Evolutionary conservation across 225 moss, liverwort and hornwort genomes (phyloP), one percentile per base, ranked within the genome.

Genomic region (Rhytidiadelphus loreus): DNA sequence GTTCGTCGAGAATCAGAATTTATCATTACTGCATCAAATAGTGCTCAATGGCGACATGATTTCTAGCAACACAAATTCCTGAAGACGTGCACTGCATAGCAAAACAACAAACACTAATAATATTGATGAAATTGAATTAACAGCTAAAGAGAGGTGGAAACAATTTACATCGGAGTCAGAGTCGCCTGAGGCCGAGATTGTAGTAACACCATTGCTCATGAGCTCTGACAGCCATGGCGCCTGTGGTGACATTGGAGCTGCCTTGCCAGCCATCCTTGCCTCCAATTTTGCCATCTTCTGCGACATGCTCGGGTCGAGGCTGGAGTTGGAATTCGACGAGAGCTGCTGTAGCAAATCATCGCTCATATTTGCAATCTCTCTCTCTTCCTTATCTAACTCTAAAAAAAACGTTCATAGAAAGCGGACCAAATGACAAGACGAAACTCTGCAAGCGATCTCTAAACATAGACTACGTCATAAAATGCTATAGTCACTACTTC

Each of bases 281-380:
- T 98, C 98, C 90, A 98, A 89, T 88, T 96, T 98, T 75, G 96
- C 98, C 85, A 98, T 92, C 92, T 95, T 96, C 78, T 96, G 91
- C 61, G 98, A 96, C 83, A 98, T 90, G 86, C 91, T 89, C 41
- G 93, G 96, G 91, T 96, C 96, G 28, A 94, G 92, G 74, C 92
- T 94, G 75, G 98, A 98, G 80, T 96, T 98, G n/a, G 98, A 98
- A 89, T 94, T 97, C 57, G 93, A 95, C 59, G 96, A 95, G 43
- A 96, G 95, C 90, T 96, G 93, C 90, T 89, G 90, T 28, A 98
- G 94, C 52, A 96, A 93, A 90, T 98, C 96, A 89, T 98, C 98
- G 84, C 93, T 96, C 95, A 95, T 95, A 74, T 90, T 92, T 73
- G 86, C 88, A 75, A 66, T 46, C 60, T 79, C 72, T 74, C 84